Percentiles rank a stretch among this genome's conserved stretches.
phyloP scores from a whole-genome alignment of 2,329 filamentous ascomycete genomes.

The Fusarium tricinctum region DNA sequence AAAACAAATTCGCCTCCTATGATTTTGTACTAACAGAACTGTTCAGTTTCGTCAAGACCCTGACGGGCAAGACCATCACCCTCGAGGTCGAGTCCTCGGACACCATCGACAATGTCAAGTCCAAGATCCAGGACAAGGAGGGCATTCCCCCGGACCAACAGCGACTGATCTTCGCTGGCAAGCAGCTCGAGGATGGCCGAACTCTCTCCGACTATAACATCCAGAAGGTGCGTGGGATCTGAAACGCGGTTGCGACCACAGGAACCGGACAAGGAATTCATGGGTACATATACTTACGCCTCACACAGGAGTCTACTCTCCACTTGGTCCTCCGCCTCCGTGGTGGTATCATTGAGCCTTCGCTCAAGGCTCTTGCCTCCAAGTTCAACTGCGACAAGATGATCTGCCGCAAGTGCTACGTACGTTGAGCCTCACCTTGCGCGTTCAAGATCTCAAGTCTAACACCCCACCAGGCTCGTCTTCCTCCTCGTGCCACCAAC shows the following conservation, averaged over 20 bases:
- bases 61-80: slow-evolving; percentile 99
- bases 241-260: slow-evolving; percentile 16
- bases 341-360: slow-evolving; percentile 99
- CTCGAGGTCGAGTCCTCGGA: slow-evolving; percentile 99
- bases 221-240: slow-evolving; percentile 81
- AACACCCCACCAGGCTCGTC: slow-evolving; percentile 72
- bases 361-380: slow-evolving; percentile 96
- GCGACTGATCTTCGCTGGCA: slow-evolving; percentile 98
- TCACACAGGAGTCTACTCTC: slow-evolving; percentile 88
- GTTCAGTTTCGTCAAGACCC: slow-evolving; percentile 98
- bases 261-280: background rate
- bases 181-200: slow-evolving; percentile 98
- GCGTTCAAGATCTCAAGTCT: slow-evolving; percentile 1
- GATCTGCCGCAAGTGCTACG: slow-evolving; percentile 99
- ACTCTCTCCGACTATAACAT: slow-evolving; percentile 99
- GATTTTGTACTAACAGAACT: slow-evolving; percentile 50
- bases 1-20: slow-evolving; percentile 22
- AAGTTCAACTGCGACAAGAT: slow-evolving; percentile 99
- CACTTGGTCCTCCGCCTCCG: slow-evolving; percentile 98
- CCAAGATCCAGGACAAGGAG: slow-evolving; percentile 99
- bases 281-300: slow-evolving; percentile 51
- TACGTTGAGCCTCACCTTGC: slow-evolving; percentile 64
- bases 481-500: slow-evolving; percentile 99
- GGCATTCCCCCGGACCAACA: slow-evolving; percentile 98
- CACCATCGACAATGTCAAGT: slow-evolving; percentile 99